Conservation (phyloP, 1,284 basidiomycete species). For the Earliella scabrosa region DNA sequence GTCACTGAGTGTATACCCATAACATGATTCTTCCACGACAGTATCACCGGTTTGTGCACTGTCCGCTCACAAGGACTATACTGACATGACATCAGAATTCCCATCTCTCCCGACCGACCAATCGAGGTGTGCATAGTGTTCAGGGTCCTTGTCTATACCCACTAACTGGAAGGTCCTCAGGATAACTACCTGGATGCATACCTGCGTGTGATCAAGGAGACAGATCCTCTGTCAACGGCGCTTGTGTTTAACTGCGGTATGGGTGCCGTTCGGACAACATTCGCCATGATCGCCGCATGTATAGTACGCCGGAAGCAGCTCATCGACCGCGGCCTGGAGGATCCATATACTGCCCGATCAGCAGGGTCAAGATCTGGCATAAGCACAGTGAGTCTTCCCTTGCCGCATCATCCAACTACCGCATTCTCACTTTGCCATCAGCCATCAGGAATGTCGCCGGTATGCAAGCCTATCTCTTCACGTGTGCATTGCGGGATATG, state of each 20-base stretch:
- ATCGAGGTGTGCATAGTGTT: slow-evolving; percentile 63
- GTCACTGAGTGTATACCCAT: not conserved
- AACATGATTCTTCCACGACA: slow-evolving; percentile 29
- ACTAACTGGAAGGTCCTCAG: slow-evolving; percentile 39
- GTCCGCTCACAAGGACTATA: not conserved
- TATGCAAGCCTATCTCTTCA: not conserved
- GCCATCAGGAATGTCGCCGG: slow-evolving; percentile 20
- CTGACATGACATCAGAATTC: slow-evolving; percentile 64
- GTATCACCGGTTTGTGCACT: slow-evolving; percentile 61
- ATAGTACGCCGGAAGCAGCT: slow-evolving; percentile 89
- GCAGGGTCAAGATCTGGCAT: slow-evolving; percentile 39
- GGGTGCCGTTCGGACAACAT: slow-evolving; percentile 96
- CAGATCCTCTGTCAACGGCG: slow-evolving; percentile 82
- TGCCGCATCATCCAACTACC: not conserved
- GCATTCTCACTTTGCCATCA: not conserved
- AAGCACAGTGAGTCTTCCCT: slow-evolving; percentile 43
- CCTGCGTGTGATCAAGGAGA: slow-evolving; percentile 79
- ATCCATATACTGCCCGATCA: slow-evolving; percentile 62
- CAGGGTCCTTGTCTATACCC: not conserved
- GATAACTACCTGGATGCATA: slow-evolving; percentile 97
- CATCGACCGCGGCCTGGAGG: slow-evolving; percentile 74
- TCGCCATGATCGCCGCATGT: slow-evolving; percentile 95
- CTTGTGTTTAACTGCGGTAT: slow-evolving; percentile 98
- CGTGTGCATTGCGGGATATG: too few species aligned
- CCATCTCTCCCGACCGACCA: slow-evolving; percentile 88